Evolutionary conservation across 441 rosid genomes (phyloP).

Genomic region (Syzygium syzygioides): DNA sequence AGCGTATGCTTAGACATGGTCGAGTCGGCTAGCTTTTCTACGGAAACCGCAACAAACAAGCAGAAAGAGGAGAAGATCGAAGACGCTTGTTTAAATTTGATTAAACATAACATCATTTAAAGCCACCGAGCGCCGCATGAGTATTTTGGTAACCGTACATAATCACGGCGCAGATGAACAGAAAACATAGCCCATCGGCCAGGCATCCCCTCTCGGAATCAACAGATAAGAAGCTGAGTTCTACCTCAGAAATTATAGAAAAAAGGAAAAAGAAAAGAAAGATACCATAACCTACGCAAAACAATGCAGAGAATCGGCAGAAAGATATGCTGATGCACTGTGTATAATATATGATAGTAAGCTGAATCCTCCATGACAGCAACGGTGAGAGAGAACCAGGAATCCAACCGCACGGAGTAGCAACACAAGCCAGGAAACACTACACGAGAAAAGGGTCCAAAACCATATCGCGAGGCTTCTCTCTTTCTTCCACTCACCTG

Average conservation of each 20-base stretch:
- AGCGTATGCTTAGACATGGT: neutral
- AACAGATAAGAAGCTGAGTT: no score
- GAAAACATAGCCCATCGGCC: neutral
- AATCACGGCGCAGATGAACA: neutral
- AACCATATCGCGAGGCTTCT: no score
- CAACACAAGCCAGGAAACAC: neutral
- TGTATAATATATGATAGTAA: no score
- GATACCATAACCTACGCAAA: neutral
- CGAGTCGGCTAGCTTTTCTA: neutral
- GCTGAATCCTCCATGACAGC: neutral
- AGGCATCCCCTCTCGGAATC: no score
- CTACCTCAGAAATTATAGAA: no score
- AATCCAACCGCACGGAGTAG: neutral
- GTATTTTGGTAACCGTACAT: neutral
- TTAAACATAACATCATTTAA: neutral
- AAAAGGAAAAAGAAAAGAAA: no score
- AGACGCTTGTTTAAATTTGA: neutral
- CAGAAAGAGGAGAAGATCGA: neutral
- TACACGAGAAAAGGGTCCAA: no score
- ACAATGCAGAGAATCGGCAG: neutral
- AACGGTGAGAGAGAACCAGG: neutral
- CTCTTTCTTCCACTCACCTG: neutral
- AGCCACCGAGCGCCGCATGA: neutral
- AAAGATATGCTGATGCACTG: neutral
- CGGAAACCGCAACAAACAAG: neutral